Evolutionary conservation across 2,329 filamentous ascomycete genomes (phyloP), one percentile per base, ranked within the genome.

Genomic region (Xylaria multiplex): DNA sequence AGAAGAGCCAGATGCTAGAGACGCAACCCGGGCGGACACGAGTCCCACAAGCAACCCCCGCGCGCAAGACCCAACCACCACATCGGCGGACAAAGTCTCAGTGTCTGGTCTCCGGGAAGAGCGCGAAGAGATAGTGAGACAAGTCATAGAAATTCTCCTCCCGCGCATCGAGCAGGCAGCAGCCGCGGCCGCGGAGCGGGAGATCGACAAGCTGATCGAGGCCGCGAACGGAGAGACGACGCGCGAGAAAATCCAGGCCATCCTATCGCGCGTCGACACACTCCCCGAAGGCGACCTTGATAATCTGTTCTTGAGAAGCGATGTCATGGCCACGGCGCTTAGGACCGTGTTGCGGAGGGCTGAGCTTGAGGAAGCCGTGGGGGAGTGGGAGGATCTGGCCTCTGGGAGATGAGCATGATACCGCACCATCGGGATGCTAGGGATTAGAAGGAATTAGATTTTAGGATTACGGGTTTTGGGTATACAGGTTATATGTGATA

Each of bases 331-430:
- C 1, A 14, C 16, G 9, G 53, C 45, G 9, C 30, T 67, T 19
- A 54, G 24, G 40, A 37, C 56, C 13, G 55, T 66, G 11, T n/a
- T 65, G n/a, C 27, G 13, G 16, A 53, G 46, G 22, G 43, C 59
- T 2, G 59, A 69, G 45, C 9, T 60, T 13, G 43, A 61, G 11
- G 54, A 54, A 2, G 56, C 43, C 1, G 30, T 61, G 35, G 35
- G 11, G 2, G 55, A 67, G 50, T 63, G 52, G 65, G 62, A 65
- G 55, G 62, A 67, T 48, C 3, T 65, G 3, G 40, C 11, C 7
- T 35, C 53, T 19, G 40, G 53, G 11, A 9, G 43, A 22, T 46
- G 43, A 46, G 43, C 43, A 22, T 40, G 3, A 5, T 14, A 13
- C 14, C 14, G 11, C 2, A 11, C 35, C 13, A 14, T 40, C 37